Evolutionary conservation across 1,284 basidiomycete species (phyloP), one percentile per base, ranked within the genome.

Genomic region (Retiboletus flavoniger): DNA sequence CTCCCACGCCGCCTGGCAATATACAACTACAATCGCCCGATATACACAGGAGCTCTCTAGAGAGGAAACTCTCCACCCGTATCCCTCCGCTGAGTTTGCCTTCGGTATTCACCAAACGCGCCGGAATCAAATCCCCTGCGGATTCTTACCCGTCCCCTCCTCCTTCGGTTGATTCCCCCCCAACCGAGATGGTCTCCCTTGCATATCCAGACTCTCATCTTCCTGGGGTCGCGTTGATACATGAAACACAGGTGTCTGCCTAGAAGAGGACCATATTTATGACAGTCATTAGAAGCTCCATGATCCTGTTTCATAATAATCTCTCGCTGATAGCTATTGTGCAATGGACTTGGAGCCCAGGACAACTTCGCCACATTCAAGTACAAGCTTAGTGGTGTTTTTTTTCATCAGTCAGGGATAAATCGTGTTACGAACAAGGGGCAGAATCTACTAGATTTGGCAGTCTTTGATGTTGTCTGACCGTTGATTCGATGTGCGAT

Each of bases 121-220:
- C 48, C 7, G 72, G 63, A 28, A 19, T 42, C 26, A 48, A 62
- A 32, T 75, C 76, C 21, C 78, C 80, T 4, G 67, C 70, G 16
- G 81, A 82, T 52, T 79, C 84, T 36, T 91, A 91, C 66, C 89
- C 89, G 7, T 90, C 89, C 0, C 89, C 89, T 0, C 89, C 89
- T 40, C 78, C 80, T 10, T 91, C 89, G 14, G 65, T 83, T 48
- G 87, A 88, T 71, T 89, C 87, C 14, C 88, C 88, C 2, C 80
- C 82, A 21, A 58, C 55, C 8, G 57, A 62, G 24, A 56, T 45
- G 8, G 38, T 48, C 10, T 41, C 48, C 14, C 57, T 73, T 49
- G 24, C 47, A 44, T 57, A 57, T 40, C 34, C 55, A 3, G 47
- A 50, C 14, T 32, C 53, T 3, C 51, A 53, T 32, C 41, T 41